Conservation (phyloP, 2,329 filamentous ascomycete species). For the Penicillium aurantiogriseum region DNA sequence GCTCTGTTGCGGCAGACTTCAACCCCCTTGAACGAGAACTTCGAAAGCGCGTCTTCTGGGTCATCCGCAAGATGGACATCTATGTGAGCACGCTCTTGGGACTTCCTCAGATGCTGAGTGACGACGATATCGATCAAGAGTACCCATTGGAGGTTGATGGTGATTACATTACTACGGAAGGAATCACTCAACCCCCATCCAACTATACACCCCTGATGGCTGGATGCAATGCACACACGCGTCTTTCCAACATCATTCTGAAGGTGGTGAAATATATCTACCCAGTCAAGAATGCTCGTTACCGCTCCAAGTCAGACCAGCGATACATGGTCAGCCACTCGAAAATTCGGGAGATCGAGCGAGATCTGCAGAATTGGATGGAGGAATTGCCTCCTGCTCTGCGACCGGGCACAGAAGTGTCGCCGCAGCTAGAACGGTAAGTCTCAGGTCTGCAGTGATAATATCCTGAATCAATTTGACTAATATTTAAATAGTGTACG, state of each 20-base stretch:
- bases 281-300: conserved; percentile 55
- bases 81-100: conserved; percentile 52
- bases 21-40: conserved; percentile 72
- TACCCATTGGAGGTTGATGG: conserved; percentile 48
- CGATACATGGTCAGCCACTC: conserved; percentile 64
- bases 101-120: conserved; percentile 49
- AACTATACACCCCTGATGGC: conserved; percentile 57
- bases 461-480: not conserved
- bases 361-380: conserved; percentile 63
- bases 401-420: conserved; percentile 74
- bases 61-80: conserved; percentile 51
- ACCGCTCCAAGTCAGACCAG: conserved; percentile 47
- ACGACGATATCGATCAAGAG: conserved; percentile 53
- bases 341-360: conserved; percentile 63
- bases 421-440: conserved; percentile 73
- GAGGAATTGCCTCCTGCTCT: conserved; percentile 70
- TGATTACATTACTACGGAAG: conserved; percentile 47
- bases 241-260: conserved; percentile 55
- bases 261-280: conserved; percentile 66
- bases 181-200: conserved; percentile 54
- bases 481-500: conserved; percentile 39
- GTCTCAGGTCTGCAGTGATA: conserved; percentile 24
- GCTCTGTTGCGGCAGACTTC: conserved; percentile 65
- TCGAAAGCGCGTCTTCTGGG: conserved; percentile 63
- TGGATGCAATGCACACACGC: conserved; percentile 60